Percentiles rank a stretch among this genome's conserved stretches.
Evolutionary conservation across 2,329 filamentous ascomycete species (phyloP).

Genomic region (Fusarium camptoceras): DNA sequence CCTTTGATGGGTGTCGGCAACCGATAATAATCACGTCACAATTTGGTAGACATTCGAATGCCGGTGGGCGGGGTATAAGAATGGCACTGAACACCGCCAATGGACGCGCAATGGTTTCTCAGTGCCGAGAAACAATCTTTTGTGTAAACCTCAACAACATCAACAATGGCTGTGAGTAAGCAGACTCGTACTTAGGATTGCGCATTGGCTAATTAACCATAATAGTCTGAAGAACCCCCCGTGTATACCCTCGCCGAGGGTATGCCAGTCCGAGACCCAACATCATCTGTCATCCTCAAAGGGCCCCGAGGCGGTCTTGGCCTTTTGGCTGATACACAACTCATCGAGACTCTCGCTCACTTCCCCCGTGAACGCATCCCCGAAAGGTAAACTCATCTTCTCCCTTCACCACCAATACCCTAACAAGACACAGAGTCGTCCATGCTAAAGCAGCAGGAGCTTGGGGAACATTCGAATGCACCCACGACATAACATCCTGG

Average conservation of each 20-base stretch:
- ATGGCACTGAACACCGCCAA: background rate
- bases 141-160: background rate
- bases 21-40: constrained; percentile 11
- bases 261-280: constrained; percentile 6
- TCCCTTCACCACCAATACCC: too few species aligned
- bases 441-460: constrained; percentile 14
- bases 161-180: constrained; percentile 1
- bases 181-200: too few species aligned
- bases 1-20: background rate
- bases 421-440: background rate
- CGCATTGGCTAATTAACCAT: background rate
- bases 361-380: constrained; percentile 9
- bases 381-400: background rate
- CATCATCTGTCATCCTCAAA: background rate
- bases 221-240: background rate
- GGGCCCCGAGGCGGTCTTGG: background rate
- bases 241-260: constrained; percentile 16
- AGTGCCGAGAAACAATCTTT: background rate
- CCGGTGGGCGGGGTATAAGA: background rate
- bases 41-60: background rate
- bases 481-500: constrained; percentile 14
- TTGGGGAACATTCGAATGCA: constrained; percentile 10
- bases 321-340: constrained; percentile 1
- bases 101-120: background rate
- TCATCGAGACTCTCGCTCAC: constrained; percentile 10